phyloP scores from a whole-genome alignment of 78 protist genomes.

The Mantamonas sphyraenae region DNA sequence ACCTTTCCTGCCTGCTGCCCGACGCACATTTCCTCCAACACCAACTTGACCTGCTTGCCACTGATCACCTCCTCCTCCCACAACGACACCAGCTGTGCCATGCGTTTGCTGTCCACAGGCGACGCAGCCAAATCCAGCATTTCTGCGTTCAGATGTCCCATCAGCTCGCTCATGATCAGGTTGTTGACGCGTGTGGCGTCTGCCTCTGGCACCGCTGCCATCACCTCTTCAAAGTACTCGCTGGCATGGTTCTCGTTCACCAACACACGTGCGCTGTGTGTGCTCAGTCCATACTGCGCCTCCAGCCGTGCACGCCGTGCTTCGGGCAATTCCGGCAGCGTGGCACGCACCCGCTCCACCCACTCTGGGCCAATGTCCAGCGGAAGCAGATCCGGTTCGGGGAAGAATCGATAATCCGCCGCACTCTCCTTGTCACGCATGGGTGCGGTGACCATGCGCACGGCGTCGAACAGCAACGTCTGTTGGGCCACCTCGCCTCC shows the following conservation, averaged over 20 bases:
- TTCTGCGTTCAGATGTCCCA: background rate
- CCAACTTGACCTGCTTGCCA: too few species aligned
- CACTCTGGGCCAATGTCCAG: constrained; percentile 5
- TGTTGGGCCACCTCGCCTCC: constrained; percentile 39
- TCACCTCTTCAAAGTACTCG: constrained; percentile 2
- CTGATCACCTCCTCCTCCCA: too few species aligned
- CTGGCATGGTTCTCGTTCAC: background rate
- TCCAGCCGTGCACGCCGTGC: background rate
- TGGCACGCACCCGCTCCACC: background rate
- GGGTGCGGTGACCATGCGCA: background rate
- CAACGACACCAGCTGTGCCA: too few species aligned
- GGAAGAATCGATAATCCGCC: constrained; percentile 48
- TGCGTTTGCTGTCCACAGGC: too few species aligned
- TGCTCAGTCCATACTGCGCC: constrained; percentile 2
- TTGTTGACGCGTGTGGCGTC: constrained; percentile 1
- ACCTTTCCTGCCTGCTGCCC: too few species aligned
- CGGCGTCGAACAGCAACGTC: constrained; percentile 33
- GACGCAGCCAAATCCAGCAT: background rate
- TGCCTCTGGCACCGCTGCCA: background rate
- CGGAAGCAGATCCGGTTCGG: constrained; percentile 70
- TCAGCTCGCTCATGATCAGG: constrained; percentile 7
- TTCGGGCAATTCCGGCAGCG: constrained; percentile 12
- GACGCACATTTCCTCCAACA: too few species aligned
- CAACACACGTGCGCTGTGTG: background rate
- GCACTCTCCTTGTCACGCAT: constrained; percentile 26